A percentile compares a stretch with the other conserved stretches of the same genome.
Evolutionary conservation across 305 asterid species (phyloP).

Genomic region (Andrographis paniculata): DNA sequence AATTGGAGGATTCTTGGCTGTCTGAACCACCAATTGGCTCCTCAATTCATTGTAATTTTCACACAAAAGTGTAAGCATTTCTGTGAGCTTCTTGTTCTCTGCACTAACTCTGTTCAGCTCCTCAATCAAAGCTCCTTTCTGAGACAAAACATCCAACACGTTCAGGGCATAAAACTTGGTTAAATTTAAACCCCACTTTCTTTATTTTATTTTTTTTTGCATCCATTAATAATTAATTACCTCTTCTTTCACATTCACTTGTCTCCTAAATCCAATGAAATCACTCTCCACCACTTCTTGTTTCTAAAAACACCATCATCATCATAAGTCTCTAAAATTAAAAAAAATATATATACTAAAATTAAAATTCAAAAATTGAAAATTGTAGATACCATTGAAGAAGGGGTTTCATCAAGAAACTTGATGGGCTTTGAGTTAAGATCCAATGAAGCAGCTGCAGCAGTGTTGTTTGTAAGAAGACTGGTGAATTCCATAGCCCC

Average conservation of each 20-base stretch:
- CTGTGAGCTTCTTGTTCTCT: constrained; percentile 70
- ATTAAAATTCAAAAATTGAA: too few relatives aligned
- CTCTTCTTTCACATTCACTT: constrained; percentile 38
- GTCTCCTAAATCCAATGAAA: constrained; percentile 40
- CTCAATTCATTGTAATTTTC: constrained; percentile 48
- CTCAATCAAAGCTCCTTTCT: constrained; percentile 62
- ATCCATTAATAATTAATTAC: constrained; percentile 27
- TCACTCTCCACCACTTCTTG: constrained; percentile 50
- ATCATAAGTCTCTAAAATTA: too few relatives aligned
- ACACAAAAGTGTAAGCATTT: constrained; percentile 43
- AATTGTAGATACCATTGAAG: constrained; percentile 45
- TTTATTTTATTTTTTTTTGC: too few relatives aligned
- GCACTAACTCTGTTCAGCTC: constrained; percentile 60
- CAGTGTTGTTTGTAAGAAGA: too few relatives aligned
- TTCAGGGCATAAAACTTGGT: too few relatives aligned
- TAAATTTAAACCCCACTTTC: too few relatives aligned
- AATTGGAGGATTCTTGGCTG: background rate
- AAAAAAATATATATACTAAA: too few relatives aligned
- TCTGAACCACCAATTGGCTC: constrained; percentile 34
- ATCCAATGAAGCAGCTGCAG: constrained; percentile 70
- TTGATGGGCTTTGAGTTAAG: constrained; percentile 50
- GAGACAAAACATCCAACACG: background rate
- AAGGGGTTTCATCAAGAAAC: constrained; percentile 26
- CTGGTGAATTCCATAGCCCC: constrained; percentile 57
- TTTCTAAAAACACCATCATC: constrained; percentile 59